phyloP scores from a whole-genome alignment of 495 filamentous ascomycete species.

The Talaromyces borbonicus region DNA sequence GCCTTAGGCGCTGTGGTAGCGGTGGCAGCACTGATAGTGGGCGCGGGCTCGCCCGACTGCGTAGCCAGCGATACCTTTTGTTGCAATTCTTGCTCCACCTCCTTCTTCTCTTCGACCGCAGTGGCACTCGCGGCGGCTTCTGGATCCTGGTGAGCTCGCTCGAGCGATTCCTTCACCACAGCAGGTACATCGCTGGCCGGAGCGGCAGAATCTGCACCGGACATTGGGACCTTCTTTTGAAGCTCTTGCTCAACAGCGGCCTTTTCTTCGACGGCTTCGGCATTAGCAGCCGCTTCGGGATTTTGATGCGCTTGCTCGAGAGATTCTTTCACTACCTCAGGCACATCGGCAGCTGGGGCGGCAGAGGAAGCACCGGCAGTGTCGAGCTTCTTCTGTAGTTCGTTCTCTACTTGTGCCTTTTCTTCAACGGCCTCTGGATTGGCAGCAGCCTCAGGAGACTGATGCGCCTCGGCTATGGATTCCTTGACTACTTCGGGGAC shows the following conservation, averaged over 20 bases:
- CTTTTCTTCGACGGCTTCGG: constrained; percentile 59
- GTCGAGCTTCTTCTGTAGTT: constrained; percentile 38
- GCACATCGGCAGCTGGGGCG: constrained; percentile 46
- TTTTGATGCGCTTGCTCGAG: constrained; percentile 49
- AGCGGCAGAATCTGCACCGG: constrained; percentile 12
- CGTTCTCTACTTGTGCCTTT: constrained; percentile 56
- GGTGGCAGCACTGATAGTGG: constrained; percentile 36
- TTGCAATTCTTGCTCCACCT: constrained; percentile 58
- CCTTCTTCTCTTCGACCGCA: constrained; percentile 69
- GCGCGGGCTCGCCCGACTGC: constrained; percentile 42
- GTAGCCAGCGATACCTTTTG: constrained; percentile 40
- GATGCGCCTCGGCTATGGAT: constrained; percentile 46
- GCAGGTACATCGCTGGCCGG: constrained; percentile 52
- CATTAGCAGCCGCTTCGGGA: constrained; percentile 63
- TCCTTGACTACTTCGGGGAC: constrained; percentile 53
- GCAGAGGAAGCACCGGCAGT: constrained; percentile 10
- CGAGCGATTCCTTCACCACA: constrained; percentile 63
- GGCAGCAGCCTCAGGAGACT: constrained; percentile 53
- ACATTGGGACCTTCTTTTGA: constrained; percentile 25
- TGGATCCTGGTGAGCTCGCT: constrained; percentile 50
- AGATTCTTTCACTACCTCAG: constrained; percentile 64
- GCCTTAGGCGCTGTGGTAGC: constrained; percentile 27
- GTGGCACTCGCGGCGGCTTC: constrained; percentile 61
- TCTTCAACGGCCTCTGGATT: constrained; percentile 52
- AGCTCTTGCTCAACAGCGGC: constrained; percentile 55